phyloP scores from a whole-genome alignment of 768 basidiomycete species.

The Pleurotus platypus region DNA sequence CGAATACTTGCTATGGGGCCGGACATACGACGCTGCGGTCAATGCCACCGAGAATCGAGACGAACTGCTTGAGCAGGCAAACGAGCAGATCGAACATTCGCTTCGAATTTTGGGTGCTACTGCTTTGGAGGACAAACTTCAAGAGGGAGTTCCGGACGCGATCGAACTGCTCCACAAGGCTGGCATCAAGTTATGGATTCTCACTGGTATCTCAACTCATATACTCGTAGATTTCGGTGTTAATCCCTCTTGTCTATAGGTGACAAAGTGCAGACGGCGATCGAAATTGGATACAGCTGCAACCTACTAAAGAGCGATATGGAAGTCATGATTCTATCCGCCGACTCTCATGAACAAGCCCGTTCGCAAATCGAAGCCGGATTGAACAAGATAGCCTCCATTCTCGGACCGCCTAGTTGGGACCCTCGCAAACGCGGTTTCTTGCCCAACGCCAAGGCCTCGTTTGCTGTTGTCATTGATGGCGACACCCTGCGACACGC shows the following conservation, averaged over 20 bases:
- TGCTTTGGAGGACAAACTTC: slow-evolving; percentile 94
- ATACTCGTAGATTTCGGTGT: background rate
- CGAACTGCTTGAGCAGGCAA: slow-evolving; percentile 88
- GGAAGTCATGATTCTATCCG: slow-evolving; percentile 97
- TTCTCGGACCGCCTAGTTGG: slow-evolving; percentile 71
- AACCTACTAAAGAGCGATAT: slow-evolving; percentile 91
- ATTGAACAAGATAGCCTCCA: slow-evolving; percentile 89
- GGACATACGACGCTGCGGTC: slow-evolving; percentile 79
- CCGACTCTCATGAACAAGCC: slow-evolving; percentile 70
- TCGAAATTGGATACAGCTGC: slow-evolving; percentile 96
- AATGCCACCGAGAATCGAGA: slow-evolving; percentile 77
- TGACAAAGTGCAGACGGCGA: slow-evolving; percentile 97
- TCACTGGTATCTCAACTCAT: slow-evolving; percentile 61
- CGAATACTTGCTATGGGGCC: slow-evolving; percentile 80
- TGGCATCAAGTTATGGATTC: slow-evolving; percentile 97
- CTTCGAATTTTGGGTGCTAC: slow-evolving; percentile 90
- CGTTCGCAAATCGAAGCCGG: slow-evolving; percentile 88
- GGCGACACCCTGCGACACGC: slow-evolving; percentile 89
- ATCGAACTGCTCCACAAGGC: slow-evolving; percentile 89
- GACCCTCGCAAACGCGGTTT: slow-evolving; percentile 64
- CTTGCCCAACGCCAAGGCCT: slow-evolving; percentile 57
- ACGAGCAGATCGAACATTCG: slow-evolving; percentile 78
- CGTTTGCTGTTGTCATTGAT: slow-evolving; percentile 95
- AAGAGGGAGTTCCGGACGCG: slow-evolving; percentile 95
- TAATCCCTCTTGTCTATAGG: slow-evolving; percentile 36